Evolutionary conservation across 2,329 filamentous ascomycete genomes (phyloP).

Genomic region (Pseudonectria buxi): DNA sequence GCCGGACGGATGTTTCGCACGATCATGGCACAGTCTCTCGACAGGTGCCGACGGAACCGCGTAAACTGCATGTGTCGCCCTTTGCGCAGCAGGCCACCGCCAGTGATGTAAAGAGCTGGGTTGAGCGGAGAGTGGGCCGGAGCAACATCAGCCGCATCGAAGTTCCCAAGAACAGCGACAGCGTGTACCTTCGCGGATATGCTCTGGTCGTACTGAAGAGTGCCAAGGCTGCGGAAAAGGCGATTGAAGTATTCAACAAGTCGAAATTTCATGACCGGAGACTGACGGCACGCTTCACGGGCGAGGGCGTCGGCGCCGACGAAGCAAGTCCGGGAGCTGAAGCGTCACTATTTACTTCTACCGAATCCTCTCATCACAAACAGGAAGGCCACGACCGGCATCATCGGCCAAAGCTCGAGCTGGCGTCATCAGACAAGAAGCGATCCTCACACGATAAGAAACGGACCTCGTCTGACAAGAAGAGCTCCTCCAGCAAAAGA

Average conservation of each 20-base stretch:
- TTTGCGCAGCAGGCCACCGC: constrained; percentile 16
- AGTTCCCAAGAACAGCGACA: constrained; percentile 17
- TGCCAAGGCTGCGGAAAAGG: constrained; percentile 13
- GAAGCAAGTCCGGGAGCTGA: constrained; percentile 3
- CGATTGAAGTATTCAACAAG: constrained; percentile 20
- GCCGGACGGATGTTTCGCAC: constrained; percentile 2
- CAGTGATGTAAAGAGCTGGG: constrained; percentile 23
- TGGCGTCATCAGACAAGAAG: constrained; percentile 8
- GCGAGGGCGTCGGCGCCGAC: constrained; percentile 10
- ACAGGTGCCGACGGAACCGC: constrained; percentile 7
- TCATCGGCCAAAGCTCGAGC: constrained; percentile 7
- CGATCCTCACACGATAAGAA: neutral
- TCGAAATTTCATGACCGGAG: constrained; percentile 19
- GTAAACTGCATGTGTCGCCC: constrained; percentile 20
- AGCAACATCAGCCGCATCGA: constrained; percentile 19
- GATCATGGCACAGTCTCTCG: neutral
- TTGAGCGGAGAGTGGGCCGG: constrained; percentile 18
- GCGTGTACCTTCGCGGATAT: constrained; percentile 19
- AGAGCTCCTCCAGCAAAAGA: constrained; percentile 6
- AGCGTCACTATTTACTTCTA: neutral
- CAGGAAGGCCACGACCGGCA: neutral
- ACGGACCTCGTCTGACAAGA: constrained; percentile 4
- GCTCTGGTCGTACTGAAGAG: constrained; percentile 20
- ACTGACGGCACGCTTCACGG: constrained; percentile 17
- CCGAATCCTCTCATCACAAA: neutral